Conservation (phyloP, 768 basidiomycete species). For the Rhizopogon vinicolor region DNA sequence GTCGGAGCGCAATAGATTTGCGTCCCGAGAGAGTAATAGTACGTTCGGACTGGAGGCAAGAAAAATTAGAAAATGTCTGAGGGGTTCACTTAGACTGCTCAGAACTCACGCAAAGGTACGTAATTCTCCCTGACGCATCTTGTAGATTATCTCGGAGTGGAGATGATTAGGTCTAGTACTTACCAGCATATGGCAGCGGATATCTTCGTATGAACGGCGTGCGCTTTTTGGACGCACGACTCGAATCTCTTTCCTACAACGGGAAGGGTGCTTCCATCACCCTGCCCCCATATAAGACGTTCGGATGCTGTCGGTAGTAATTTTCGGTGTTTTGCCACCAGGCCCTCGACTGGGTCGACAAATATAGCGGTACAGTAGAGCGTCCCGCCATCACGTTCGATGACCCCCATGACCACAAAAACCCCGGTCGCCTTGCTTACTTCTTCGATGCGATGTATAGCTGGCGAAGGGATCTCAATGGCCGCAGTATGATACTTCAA, state of each 20-base stretch:
- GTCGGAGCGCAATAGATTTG: conserved; percentile 66
- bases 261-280: conserved; percentile 50
- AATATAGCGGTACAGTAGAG: conserved; percentile 60
- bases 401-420: conserved; percentile 55
- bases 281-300: conserved; percentile 59
- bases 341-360: conserved; percentile 46
- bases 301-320: conserved; percentile 59
- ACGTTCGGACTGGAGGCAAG: conserved; percentile 41
- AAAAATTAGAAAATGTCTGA: background rate
- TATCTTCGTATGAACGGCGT: conserved; percentile 37
- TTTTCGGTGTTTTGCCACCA: conserved; percentile 61
- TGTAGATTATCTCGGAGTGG: background rate
- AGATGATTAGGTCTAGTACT: conserved; percentile 10
- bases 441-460: conserved; percentile 41
- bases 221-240: conserved; percentile 9
- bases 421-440: conserved; percentile 45
- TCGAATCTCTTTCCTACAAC: conserved; percentile 39
- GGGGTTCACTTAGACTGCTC: background rate
- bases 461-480: conserved; percentile 51
- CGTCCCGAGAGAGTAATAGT: conserved; percentile 55
- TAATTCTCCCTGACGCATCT: conserved; percentile 56
- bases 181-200: conserved; percentile 59
- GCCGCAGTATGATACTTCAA: conserved; percentile 50
- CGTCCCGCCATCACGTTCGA: conserved; percentile 56
- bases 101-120: conserved; percentile 52